Base-by-base conservation (phyloP, 768 basidiomycete genomes). In the Fibroporia radiculosa region DNA sequence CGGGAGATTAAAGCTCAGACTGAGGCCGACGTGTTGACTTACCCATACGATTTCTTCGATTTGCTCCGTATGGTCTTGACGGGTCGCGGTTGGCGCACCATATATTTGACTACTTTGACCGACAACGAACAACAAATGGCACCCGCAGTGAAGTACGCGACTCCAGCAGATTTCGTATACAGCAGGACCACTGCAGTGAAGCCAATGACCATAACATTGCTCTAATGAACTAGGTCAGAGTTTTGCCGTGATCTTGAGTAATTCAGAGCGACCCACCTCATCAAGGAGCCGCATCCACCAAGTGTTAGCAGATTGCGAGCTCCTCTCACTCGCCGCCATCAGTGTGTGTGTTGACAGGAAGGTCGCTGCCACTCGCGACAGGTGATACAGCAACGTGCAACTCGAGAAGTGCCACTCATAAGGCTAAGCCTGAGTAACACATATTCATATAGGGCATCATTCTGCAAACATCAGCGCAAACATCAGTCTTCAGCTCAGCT, bases 1-100 rank as follows among this genome's bases (percentile, higher is more conserved):
- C 26, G 39, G 22, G 12, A 10, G 27, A 37, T 39, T 19, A 19
- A 29, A 18, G 16, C n/a, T n/a, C 2, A 35, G 38, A 40, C 40
- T 28, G 35, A 36, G n/a, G 29, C 29, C n/a, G n/a, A 31, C n/a
- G 34, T 16, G 22, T 42, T n/a, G n/a, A n/a, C 76, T 39, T 55
- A 88, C 86, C 87, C 87, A 57, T 83, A 90, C 3, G 78, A 67
- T 41, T 66, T 65, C 57, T 81, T 85, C 34, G 64, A 62, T 34
- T 49, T 49, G 18, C 52, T 56, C 52, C 57, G 63, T 28, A 65
- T 58, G 20, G 59, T 55, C 19, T 65, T 55, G 26, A 59, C 49
- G 4, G 83, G 87, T 29, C 87, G 74, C 19, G 77, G 74, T 56
- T 90, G 86, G 27, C 76, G 71, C 20, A 90, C 69, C 20, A 71